Evolutionary conservation across 257 asterid genomes (phyloP).

Genomic region (Linderniella brevidens): DNA sequence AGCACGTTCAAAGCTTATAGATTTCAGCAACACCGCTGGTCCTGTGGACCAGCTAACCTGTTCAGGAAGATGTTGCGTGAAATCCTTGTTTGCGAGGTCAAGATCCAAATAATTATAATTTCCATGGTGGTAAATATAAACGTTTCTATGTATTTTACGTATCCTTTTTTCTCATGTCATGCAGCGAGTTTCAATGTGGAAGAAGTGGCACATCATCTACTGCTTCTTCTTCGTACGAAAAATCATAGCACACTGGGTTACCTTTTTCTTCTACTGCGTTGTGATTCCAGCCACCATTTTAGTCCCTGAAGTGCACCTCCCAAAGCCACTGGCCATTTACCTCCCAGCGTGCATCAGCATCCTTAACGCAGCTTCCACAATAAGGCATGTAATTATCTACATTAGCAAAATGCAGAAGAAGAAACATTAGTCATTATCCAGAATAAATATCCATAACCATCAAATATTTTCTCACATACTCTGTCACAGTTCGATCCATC

Average conservation of each 20-base stretch:
- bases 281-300: slow-evolving; percentile 72
- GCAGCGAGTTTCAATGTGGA: slow-evolving; percentile 71
- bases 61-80: slow-evolving; percentile 62
- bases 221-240: slow-evolving; percentile 85
- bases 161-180: slow-evolving; percentile 15
- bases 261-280: slow-evolving; percentile 81
- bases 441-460: not conserved
- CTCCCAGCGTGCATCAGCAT: slow-evolving; percentile 74
- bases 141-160: not conserved
- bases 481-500: slow-evolving; percentile 50
- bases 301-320: slow-evolving; percentile 67
- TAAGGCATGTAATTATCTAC: slow-evolving; percentile 30
- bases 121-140: not conserved
- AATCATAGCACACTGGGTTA: slow-evolving; percentile 84
- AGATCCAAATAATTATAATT: not conserved
- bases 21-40: slow-evolving; percentile 88
- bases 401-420: not conserved
- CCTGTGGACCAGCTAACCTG: slow-evolving; percentile 86
- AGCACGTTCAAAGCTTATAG: slow-evolving; percentile 87
- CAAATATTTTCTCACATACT: not conserved
- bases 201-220: slow-evolving; percentile 57
- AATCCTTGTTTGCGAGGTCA: slow-evolving; percentile 49
- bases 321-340: slow-evolving; percentile 68
- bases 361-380: slow-evolving; percentile 69
- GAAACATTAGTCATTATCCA: not conserved